Base-by-base conservation (phyloP, 768 basidiomycete species). In the Tricholomella constricta region DNA sequence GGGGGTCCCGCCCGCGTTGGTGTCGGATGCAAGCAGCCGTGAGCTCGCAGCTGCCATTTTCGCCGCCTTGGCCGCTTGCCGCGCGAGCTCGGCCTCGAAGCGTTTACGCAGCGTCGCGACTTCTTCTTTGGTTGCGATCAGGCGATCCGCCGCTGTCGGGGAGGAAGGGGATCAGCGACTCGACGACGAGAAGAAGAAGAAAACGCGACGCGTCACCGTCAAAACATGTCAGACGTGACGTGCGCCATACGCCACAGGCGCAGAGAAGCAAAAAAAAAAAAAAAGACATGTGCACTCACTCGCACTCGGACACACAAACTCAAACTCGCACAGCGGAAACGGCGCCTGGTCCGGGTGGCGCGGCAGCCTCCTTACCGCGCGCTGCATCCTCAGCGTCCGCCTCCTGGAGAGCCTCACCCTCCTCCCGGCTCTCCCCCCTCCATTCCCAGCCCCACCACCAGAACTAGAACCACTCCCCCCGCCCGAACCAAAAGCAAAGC, bases 61-160 rank as follows among this genome's bases (percentile, higher is more conserved):
- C 23, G 78, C 79, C 17, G 80, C 81, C 60, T 81, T 86, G 11
- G 77, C 76, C 2, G 86, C 84, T 62, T 91, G 88, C 31, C 85
- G 75, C 19, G 82, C 80, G 35, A 93, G 74, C 71, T 92, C 91
- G 14, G 73, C 77, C 67, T 90, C 87, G 61, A 93, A 89, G 54
- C 82, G 82, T 46, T 76, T 77, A 34, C 86, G 84, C 42, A 91
- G 74, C 48, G 74, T 71, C 4, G 80, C 71, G 34, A 88, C 86
- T 71, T 91, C 88, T 60, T 82, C 80, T 65, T 84, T 83, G 4
- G 85, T 88, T 40, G 83, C 79, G 47, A 80, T 69, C 58, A 89
- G 76, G 46, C 90, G 83, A 55, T 90, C 86, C 54, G 86, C 83
- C 50, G 89, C 91, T 93, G 59, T 25, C 15, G 32, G 12, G 0